A percentile compares a stretch with the other conserved stretches of the same genome.
Evolutionary conservation across 768 basidiomycete genomes (phyloP).

Genomic region (Boletellus ananiceps): DNA sequence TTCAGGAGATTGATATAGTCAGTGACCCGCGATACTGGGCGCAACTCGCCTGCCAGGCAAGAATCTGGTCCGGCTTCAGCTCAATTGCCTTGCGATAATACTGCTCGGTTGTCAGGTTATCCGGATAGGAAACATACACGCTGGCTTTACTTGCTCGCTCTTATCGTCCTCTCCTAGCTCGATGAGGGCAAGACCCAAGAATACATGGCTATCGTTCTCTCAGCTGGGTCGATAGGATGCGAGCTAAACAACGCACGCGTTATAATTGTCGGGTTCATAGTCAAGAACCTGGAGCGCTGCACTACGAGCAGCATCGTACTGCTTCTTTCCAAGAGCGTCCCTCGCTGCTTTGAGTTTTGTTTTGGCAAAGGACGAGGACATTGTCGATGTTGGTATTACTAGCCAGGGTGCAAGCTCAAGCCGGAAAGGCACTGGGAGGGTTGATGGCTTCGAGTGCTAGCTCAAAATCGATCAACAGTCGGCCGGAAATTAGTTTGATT

Average conservation of each 20-base stretch:
- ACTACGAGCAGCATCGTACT: constrained; percentile 63
- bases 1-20: constrained; percentile 2
- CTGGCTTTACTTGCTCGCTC: constrained; percentile 77
- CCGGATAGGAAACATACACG: background rate
- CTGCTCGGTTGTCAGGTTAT: constrained; percentile 38
- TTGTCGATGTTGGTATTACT: constrained; percentile 1
- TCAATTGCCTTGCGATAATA: constrained; percentile 74
- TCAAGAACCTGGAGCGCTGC: constrained; percentile 63
- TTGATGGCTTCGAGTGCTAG: too few species aligned
- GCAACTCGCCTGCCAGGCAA: constrained; percentile 78
- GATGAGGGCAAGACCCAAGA: constrained; percentile 73
- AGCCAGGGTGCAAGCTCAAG: background rate
- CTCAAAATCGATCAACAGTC: too few species aligned
- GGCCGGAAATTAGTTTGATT: too few species aligned
- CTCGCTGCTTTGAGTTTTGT: constrained; percentile 74
- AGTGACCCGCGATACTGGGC: constrained; percentile 6
- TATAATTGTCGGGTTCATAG: constrained; percentile 79
- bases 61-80: constrained; percentile 58
- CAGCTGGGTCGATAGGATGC: background rate
- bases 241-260: constrained; percentile 59
- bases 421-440: too few species aligned
- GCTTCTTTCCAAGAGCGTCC: constrained; percentile 71
- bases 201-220: constrained; percentile 61
- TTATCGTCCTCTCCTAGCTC: constrained; percentile 66
- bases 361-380: constrained; percentile 49